Percentiles rank a stretch among this genome's conserved stretches.
These are phyloP conservation scores for Clarireedia monteithiana DNA, from an alignment of 2,329 filamentous ascomycete species.

Conservation along the genomic window DNA sequence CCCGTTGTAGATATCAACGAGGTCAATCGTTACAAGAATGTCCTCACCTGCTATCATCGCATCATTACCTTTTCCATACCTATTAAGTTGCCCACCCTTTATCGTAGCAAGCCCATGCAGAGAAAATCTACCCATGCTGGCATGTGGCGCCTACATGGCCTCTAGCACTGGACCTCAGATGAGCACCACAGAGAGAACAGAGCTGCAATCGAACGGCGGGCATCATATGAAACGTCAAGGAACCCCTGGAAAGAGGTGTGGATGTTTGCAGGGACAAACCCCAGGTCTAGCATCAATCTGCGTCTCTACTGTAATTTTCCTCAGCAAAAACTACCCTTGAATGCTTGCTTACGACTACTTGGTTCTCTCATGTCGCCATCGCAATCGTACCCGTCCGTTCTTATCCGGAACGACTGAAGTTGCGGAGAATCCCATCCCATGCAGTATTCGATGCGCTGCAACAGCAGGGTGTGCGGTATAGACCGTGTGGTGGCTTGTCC, in stretches of 20 bases:
- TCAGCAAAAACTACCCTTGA: neutral
- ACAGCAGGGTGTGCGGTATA: neutral
- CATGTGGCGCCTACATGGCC: neutral
- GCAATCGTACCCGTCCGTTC: neutral
- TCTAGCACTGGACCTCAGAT: neutral
- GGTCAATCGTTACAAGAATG: neutral
- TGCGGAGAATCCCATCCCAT: neutral
- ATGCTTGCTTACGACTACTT: neutral
- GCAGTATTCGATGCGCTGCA: neutral
- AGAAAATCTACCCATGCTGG: neutral
- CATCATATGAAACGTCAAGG: conserved; percentile 1
- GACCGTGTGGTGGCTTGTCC: conserved; percentile 3
- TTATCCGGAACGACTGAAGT: neutral
- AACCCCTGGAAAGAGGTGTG: neutral
- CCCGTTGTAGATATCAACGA: conserved; percentile 7
- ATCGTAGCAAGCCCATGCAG: neutral
- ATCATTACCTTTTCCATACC: neutral
- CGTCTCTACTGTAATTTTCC: neutral
- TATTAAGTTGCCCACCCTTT: neutral
- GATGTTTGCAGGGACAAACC: neutral
- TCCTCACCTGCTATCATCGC: neutral
- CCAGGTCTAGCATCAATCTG: neutral
- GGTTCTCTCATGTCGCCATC: neutral
- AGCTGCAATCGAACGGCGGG: neutral
- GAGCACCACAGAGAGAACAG: neutral